Conservation (phyloP, 2,329 filamentous ascomycete genomes). For the Trichoderma semiorbis region DNA sequence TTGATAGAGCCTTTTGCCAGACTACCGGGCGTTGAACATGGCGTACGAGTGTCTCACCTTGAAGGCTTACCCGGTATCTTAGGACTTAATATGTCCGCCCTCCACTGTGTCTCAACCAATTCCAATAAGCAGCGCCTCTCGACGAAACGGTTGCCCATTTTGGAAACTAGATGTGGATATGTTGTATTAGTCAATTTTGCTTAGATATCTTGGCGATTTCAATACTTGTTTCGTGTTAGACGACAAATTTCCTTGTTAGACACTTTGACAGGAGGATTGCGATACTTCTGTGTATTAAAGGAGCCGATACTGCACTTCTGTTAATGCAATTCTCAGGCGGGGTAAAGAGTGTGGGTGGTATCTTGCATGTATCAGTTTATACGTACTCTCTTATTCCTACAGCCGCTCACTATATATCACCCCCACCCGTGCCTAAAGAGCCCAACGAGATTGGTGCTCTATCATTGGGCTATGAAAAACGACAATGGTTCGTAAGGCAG, state of each 20-base stretch:
- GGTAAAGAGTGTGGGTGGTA: neutral
- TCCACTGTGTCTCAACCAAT: neutral
- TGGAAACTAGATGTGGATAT: neutral
- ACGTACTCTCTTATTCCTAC: neutral
- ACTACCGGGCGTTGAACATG: neutral
- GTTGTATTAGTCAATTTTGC: neutral
- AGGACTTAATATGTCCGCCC: neutral
- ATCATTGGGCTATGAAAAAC: neutral
- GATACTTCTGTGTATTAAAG: neutral
- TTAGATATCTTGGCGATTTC: neutral
- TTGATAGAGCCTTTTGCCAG: accelerated
- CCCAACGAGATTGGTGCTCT: neutral
- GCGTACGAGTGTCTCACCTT: neutral
- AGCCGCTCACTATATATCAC: neutral
- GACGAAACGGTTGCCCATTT: neutral
- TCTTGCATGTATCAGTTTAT: neutral
- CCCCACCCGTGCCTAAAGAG: neutral
- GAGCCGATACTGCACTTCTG: neutral
- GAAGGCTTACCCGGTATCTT: neutral
- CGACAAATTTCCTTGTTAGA: neutral
- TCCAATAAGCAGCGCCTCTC: neutral
- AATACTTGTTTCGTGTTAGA: neutral
- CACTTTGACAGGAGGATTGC: neutral
- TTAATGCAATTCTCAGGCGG: neutral
- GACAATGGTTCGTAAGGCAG: too few species aligned